Evolutionary conservation across 2,329 filamentous ascomycete species (phyloP), one percentile per base, ranked within the genome.

Genomic region (Parastagonospora avenae): DNA sequence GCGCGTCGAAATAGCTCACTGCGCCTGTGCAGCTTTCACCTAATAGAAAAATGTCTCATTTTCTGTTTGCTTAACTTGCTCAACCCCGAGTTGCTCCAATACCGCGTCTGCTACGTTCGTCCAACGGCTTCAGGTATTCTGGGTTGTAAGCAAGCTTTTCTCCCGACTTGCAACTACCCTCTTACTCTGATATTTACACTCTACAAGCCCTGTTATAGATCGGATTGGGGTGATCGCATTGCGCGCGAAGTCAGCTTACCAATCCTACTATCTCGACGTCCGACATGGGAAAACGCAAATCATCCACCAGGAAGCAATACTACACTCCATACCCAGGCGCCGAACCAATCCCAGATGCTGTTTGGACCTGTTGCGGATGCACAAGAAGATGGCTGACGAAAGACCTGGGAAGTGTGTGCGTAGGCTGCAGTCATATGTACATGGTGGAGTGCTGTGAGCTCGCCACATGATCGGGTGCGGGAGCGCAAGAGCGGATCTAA

Each of bases 331-430:
- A 53, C n/a, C 53, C 50, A 2, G 55, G 43, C 28, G 50, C 48
- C 6, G 53, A 59, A 32, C 42, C 49, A 5, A 43, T 57, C n/a
- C 45, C 56, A 11, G 45, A 55, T 31, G 54, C 39, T 6, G 46
- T 48, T 11, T 59, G 56, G 56, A 14, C 36, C 15, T 59, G 58
- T 15, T 59, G 50, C 27, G 43, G 51, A n/a, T 61, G 58, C 36
- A 37, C 30, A n/a, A 51, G 51, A 36, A 45, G 35, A 27, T 61
- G 56, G 55, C 24, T 49, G 39, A 55, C 48, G 28, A 52, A 50
- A 32, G 47, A 61, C 39, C 24, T 59, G 33, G 50, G 58, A 5
- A 28, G 55, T 15, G 24, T 53, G 8, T 61, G 55, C 40, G 45
- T 57, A 10, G 58, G 53, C 11, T 59, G 58, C 36, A 46, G 46